phyloP scores from a whole-genome alignment of 108 stramenopile species.

The Craspedostauros australis region DNA sequence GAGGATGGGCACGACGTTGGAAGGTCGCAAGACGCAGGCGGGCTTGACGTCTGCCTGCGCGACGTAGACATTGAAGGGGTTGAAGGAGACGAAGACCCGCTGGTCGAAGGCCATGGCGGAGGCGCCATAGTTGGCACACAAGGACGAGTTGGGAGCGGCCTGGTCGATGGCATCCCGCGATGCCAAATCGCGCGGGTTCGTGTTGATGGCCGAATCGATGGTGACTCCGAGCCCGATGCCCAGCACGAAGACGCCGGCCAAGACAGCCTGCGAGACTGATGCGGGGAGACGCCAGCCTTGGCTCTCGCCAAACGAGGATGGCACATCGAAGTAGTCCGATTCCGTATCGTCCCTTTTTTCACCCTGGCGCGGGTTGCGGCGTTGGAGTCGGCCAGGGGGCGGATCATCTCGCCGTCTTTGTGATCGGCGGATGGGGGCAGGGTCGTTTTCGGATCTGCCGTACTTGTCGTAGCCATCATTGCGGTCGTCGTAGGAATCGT shows the following conservation, averaged over 20 bases:
- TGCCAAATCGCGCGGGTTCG: constrained; percentile 86
- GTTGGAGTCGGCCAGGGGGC: too few species aligned
- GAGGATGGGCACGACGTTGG: constrained; percentile 83
- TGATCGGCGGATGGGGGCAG: too few species aligned
- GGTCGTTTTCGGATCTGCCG: too few species aligned
- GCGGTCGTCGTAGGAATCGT: too few species aligned
- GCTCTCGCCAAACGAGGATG: constrained; percentile 62
- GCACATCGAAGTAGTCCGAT: constrained; percentile 29
- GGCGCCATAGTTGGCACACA: constrained; percentile 86
- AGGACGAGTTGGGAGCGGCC: constrained; percentile 86
- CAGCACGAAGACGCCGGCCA: constrained; percentile 87
- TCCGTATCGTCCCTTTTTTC: too few species aligned
- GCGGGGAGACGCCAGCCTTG: constrained; percentile 64
- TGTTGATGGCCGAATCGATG: constrained; percentile 90
- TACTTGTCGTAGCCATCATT: too few species aligned
- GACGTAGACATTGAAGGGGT: constrained; percentile 94
- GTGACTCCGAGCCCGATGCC: constrained; percentile 92
- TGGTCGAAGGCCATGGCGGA: constrained; percentile 93
- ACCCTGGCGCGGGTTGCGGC: too few species aligned
- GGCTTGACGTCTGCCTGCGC: constrained; percentile 94
- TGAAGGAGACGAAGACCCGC: constrained; percentile 92
- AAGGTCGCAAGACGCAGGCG: constrained; percentile 84
- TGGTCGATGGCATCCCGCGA: constrained; percentile 92
- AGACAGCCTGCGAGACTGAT: constrained; percentile 69
- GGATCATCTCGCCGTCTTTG: too few species aligned